Evolutionary conservation across 2,329 filamentous ascomycete species (phyloP).

Genomic region (Pseudogymnoascus sp.): DNA sequence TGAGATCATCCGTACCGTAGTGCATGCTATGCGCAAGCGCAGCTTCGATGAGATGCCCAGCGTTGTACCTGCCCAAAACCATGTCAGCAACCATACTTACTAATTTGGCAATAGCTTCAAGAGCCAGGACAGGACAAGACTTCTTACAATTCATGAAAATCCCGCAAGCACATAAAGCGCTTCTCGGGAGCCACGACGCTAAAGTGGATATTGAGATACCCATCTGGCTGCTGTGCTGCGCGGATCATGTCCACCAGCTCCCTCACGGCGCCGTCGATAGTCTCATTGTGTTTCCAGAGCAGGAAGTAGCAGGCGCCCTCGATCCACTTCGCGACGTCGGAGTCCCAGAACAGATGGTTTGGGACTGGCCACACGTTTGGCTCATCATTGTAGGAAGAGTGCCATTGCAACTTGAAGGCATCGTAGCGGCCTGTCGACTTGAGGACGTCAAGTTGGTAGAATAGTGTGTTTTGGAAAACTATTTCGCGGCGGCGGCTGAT

Average conservation of each 20-base stretch:
- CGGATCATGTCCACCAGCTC: constrained; percentile 51
- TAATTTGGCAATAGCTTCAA: not conserved
- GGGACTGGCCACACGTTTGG: constrained; percentile 46
- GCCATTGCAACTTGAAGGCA: constrained; percentile 49
- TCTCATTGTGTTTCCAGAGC: constrained; percentile 33
- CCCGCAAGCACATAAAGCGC: constrained; percentile 49
- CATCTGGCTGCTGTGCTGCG: constrained; percentile 48
- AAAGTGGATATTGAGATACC: constrained; percentile 56
- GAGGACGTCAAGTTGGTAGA: constrained; percentile 44
- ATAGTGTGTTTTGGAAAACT: constrained; percentile 37
- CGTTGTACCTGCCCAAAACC: constrained; percentile 40
- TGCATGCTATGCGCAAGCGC: constrained; percentile 47
- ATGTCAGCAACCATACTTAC: not conserved
- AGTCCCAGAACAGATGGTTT: constrained; percentile 52
- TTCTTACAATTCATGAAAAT: constrained; percentile 50
- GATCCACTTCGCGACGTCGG: constrained; percentile 51
- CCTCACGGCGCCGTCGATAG: constrained; percentile 41
- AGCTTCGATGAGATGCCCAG: constrained; percentile 53
- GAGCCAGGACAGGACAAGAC: constrained; percentile 18
- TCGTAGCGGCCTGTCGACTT: constrained; percentile 47
- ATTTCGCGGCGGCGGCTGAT: constrained; percentile 33
- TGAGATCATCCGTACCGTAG: constrained; percentile 42
- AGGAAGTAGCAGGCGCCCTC: constrained; percentile 53
- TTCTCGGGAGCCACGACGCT: constrained; percentile 48
- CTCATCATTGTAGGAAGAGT: constrained; percentile 43